These are phyloP conservation scores for Kazachstania sp. DNA, from an alignment of 1,139 yeast species.

Conservation along the genomic window DNA sequence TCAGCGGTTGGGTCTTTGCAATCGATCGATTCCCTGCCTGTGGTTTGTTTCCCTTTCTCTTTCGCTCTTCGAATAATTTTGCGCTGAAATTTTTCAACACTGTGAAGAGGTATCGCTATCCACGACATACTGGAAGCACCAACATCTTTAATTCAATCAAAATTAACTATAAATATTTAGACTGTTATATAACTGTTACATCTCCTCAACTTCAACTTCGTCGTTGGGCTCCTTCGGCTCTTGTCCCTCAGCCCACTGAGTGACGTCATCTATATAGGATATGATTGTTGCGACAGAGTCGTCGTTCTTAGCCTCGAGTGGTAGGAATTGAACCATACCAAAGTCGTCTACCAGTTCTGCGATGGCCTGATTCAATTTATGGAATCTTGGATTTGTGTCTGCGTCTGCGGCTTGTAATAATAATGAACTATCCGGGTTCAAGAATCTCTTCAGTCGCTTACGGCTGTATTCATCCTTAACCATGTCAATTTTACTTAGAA, in stretches of 20 bases:
- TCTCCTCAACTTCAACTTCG: constrained; percentile 51
- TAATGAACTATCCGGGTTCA: constrained; percentile 85
- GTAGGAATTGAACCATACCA: constrained; percentile 96
- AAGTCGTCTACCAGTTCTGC: constrained; percentile 91
- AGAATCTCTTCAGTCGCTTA: constrained; percentile 69
- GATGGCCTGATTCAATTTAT: constrained; percentile 66
- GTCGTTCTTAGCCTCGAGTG: constrained; percentile 75
- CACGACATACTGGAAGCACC: too few species aligned
- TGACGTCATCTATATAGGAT: constrained; percentile 90
- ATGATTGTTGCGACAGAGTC: constrained; percentile 75
- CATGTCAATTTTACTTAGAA: constrained; percentile 77
- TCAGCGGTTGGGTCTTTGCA: too few species aligned
- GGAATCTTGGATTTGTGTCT: constrained; percentile 64
- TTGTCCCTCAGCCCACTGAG: constrained; percentile 95
- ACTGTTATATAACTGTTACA: neutral
- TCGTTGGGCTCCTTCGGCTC: constrained; percentile 96
- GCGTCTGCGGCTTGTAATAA: constrained; percentile 44
- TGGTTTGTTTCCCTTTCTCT: neutral
- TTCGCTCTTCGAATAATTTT: too few species aligned
- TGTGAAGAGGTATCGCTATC: too few species aligned
- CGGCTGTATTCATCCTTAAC: constrained; percentile 66
- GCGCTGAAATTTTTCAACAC: too few species aligned
- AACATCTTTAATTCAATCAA: too few species aligned
- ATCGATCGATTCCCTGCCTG: too few species aligned
- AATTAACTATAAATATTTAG: too few species aligned